A percentile compares a stretch with the other conserved stretches of the same genome.
These are phyloP conservation scores for Chaetomium sp. DNA, from an alignment of 2,329 filamentous ascomycete species.

Conservation along the genomic window DNA sequence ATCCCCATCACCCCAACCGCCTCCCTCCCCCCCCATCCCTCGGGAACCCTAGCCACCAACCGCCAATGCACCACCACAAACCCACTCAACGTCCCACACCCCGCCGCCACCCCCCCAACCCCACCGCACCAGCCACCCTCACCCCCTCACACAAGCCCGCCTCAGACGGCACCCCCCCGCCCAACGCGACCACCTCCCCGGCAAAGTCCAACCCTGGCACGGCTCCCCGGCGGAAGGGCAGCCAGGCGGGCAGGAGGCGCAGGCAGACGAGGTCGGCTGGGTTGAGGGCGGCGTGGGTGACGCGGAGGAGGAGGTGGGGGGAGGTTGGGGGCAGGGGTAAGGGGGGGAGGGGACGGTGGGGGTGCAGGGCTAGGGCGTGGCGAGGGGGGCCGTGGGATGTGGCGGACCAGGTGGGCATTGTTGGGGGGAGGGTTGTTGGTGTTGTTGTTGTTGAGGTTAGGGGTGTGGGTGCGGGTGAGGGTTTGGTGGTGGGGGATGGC, in stretches of 20 bases:
- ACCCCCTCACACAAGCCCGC: slow-evolving; percentile 32
- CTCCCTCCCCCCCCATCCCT: slow-evolving; percentile 24
- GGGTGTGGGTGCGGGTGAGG: neutral
- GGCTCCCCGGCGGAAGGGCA: slow-evolving; percentile 41
- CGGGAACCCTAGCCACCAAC: slow-evolving; percentile 38
- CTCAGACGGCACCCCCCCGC: slow-evolving; percentile 28
- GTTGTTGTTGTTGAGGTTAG: neutral
- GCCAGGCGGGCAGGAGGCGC: slow-evolving; percentile 37
- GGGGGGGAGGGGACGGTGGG: slow-evolving; percentile 12
- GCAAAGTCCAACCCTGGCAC: slow-evolving; percentile 43
- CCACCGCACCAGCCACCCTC: slow-evolving; percentile 40
- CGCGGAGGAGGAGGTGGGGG: slow-evolving; percentile 37
- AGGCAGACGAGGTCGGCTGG: slow-evolving; percentile 44
- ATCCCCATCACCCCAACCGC: slow-evolving; percentile 42
- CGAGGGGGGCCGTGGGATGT: slow-evolving; percentile 17
- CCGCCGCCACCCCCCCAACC: slow-evolving; percentile 36
- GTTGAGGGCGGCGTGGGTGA: slow-evolving; percentile 43
- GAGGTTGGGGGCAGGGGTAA: neutral
- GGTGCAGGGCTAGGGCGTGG: slow-evolving; percentile 23
- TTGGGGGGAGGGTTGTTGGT: slow-evolving; percentile 16
- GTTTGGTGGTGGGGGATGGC: neutral
- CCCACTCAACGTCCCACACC: slow-evolving; percentile 41
- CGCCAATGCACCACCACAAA: slow-evolving; percentile 41
- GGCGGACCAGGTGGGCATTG: slow-evolving; percentile 26
- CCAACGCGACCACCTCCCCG: slow-evolving; percentile 40